Conservation (phyloP, 2,329 filamentous ascomycete species). For the Didymella pinodella region DNA sequence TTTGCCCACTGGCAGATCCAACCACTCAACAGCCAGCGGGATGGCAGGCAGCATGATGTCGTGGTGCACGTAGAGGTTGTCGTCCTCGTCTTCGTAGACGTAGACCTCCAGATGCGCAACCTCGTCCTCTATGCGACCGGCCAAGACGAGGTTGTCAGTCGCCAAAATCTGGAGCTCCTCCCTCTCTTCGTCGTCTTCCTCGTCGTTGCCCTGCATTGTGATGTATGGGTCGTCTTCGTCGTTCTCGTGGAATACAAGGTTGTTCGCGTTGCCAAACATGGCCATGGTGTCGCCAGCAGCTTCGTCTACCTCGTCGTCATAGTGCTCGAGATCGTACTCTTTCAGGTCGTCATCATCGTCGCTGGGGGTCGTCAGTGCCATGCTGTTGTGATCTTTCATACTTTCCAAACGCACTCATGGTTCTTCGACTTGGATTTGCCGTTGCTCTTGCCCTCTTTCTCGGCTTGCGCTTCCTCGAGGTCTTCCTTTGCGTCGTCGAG, state of each 20-base stretch:
- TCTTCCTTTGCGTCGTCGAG: constrained; percentile 92
- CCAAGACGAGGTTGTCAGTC: constrained; percentile 90
- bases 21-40: constrained; percentile 93
- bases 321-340: constrained; percentile 95
- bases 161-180: constrained; percentile 93
- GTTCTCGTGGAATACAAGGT: constrained; percentile 89
- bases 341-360: constrained; percentile 82
- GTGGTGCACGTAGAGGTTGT: constrained; percentile 99
- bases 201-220: constrained; percentile 73
- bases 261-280: constrained; percentile 96
- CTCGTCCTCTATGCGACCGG: constrained; percentile 95
- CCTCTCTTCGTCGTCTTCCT: constrained; percentile 85
- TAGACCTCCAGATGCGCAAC: constrained; percentile 96
- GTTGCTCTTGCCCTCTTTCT: constrained; percentile 48
- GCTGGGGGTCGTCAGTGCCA: constrained; percentile 33
- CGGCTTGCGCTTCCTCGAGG: constrained; percentile 64
- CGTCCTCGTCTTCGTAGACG: constrained; percentile 92
- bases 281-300: constrained; percentile 78
- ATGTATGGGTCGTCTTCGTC: constrained; percentile 98
- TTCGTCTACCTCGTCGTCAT: constrained; percentile 82
- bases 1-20: constrained; percentile 88
- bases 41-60: constrained; percentile 99
- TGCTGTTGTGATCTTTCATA: neutral
- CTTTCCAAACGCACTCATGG: constrained; percentile 25
- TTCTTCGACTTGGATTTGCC: constrained; percentile 31